These are phyloP conservation scores for Meira miltonrushii DNA, from an alignment of 1,284 basidiomycete genomes.

Conservation along the genomic window DNA sequence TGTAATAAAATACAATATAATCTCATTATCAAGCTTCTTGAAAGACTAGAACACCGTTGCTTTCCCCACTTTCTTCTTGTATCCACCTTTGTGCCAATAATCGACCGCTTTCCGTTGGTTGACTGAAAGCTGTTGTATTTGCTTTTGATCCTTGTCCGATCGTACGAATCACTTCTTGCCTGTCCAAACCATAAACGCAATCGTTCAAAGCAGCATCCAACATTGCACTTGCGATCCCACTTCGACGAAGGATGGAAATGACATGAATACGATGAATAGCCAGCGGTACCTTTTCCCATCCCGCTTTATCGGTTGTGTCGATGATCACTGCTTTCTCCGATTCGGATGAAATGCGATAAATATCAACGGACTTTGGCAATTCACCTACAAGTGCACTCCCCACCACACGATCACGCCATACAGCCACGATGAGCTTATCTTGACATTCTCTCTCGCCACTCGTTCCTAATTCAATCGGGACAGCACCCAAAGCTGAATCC, in stretches of 20 bases:
- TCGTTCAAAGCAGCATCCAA: constrained; percentile 34
- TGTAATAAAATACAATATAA: background rate
- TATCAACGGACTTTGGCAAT: background rate
- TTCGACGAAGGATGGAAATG: constrained; percentile 26
- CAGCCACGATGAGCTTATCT: constrained; percentile 31
- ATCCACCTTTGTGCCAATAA: constrained; percentile 39
- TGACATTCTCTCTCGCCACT: constrained; percentile 10
- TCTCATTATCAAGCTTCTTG: background rate
- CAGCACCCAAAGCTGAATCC: constrained; percentile 39
- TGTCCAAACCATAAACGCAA: constrained; percentile 34
- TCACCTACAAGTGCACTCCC: background rate
- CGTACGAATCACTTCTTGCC: constrained; percentile 10
- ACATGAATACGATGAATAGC: constrained; percentile 42
- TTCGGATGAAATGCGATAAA: too few relatives aligned
- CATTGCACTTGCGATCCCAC: constrained; percentile 28
- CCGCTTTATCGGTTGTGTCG: too few relatives aligned
- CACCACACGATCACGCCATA: constrained; percentile 4
- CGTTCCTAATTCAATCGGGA: constrained; percentile 13
- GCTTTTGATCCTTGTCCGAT: constrained; percentile 26
- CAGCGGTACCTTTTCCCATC: constrained; percentile 22
- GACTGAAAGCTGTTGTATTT: constrained; percentile 35
- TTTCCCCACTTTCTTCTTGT: background rate
- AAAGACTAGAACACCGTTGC: background rate
- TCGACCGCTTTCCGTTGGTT: constrained; percentile 41
- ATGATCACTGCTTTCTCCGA: too few relatives aligned